Percentiles rank a stretch among this genome's conserved stretches.
phyloP scores from a whole-genome alignment of 2,329 filamentous ascomycete genomes.

The Penicillium sclerotiorum region DNA sequence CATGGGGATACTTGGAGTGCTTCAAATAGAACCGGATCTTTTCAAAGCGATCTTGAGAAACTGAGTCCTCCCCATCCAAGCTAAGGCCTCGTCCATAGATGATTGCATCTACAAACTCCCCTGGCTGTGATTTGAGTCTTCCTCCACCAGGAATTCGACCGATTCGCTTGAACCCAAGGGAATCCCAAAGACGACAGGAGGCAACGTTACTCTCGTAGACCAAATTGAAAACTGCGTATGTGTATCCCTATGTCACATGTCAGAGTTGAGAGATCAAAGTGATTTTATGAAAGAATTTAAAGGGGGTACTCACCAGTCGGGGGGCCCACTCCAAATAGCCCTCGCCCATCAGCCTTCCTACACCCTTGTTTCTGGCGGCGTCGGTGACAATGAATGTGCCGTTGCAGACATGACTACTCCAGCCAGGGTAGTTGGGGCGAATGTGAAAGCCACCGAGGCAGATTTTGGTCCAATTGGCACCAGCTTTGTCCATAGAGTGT shows the following conservation, averaged over 20 bases:
- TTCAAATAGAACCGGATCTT: constrained; percentile 98
- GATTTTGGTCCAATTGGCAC: constrained; percentile 73
- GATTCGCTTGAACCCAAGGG: constrained; percentile 88
- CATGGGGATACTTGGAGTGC: constrained; percentile 88
- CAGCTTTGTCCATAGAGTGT: constrained; percentile 52
- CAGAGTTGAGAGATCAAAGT: constrained; percentile 32
- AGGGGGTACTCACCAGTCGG: constrained; percentile 51
- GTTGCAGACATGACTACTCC: constrained; percentile 86
- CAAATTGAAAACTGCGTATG: constrained; percentile 90
- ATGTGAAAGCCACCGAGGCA: constrained; percentile 92
- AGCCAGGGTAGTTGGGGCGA: constrained; percentile 89
- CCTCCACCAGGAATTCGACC: constrained; percentile 76
- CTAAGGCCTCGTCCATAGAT: constrained; percentile 70
- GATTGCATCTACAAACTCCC: constrained; percentile 72
- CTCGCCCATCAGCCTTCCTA: constrained; percentile 75
- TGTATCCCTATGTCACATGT: constrained; percentile 64
- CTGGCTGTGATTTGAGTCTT: constrained; percentile 69
- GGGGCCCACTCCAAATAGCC: constrained; percentile 77
- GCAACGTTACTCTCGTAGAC: constrained; percentile 94
- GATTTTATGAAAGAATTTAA: constrained; percentile 34
- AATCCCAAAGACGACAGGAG: constrained; percentile 89
- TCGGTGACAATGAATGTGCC: constrained; percentile 74
- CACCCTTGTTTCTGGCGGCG: constrained; percentile 71
- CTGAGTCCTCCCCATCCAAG: constrained; percentile 74
- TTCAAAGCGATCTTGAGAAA: constrained; percentile 95